Evolutionary conservation across 2,329 filamentous ascomycete species (phyloP).

Genomic region (Microdochium paspali): DNA sequence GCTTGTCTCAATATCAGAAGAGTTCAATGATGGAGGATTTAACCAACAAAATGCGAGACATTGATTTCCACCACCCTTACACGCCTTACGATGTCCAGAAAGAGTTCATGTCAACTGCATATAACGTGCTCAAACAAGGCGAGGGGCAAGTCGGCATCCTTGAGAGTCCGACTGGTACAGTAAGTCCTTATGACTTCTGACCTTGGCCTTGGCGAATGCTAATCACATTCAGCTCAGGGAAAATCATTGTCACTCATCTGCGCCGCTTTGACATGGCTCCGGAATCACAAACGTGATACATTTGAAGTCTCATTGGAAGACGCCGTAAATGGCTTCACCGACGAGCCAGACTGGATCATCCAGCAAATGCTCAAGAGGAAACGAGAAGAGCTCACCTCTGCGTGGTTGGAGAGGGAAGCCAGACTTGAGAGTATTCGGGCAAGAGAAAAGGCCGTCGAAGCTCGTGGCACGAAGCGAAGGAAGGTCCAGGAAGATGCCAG

Average conservation of each 20-base stretch:
- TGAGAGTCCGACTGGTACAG: slow-evolving; percentile 83
- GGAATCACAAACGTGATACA: slow-evolving; percentile 59
- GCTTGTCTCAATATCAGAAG: too few species aligned
- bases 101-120: slow-evolving; percentile 79
- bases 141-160: slow-evolving; percentile 77
- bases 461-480: slow-evolving; percentile 35
- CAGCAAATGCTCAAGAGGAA: slow-evolving; percentile 66
- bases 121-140: slow-evolving; percentile 61
- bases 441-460: slow-evolving; percentile 49
- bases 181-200: slow-evolving; percentile 17
- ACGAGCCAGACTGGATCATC: slow-evolving; percentile 78
- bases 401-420: slow-evolving; percentile 66
- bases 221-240: slow-evolving; percentile 37
- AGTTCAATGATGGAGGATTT: slow-evolving; percentile 12
- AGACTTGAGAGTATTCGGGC: slow-evolving; percentile 57
- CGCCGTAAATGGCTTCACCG: slow-evolving; percentile 36
- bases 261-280: slow-evolving; percentile 82
- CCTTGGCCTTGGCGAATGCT: slow-evolving; percentile 4
- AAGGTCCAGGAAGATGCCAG: slow-evolving; percentile 25
- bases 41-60: slow-evolving; percentile 15
- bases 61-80: slow-evolving; percentile 79
- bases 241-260: slow-evolving; percentile 92
- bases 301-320: slow-evolving; percentile 43
- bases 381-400: slow-evolving; percentile 53
- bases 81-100: slow-evolving; percentile 80